phyloP scores from a whole-genome alignment of 1,284 basidiomycete species.

The Naganishia sp. region DNA sequence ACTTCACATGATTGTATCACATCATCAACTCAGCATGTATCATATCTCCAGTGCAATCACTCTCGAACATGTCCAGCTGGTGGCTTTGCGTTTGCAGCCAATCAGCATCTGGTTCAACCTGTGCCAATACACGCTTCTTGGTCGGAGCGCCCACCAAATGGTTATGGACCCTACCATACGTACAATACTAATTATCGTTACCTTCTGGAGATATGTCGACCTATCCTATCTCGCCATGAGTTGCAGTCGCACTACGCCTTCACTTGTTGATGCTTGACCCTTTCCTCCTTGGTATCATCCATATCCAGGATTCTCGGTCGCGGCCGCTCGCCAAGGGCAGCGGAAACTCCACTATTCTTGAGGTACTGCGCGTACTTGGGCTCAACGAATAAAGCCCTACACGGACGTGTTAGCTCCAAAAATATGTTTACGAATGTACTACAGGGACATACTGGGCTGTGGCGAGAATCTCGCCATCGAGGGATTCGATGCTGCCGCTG shows the following conservation, averaged over 20 bases:
- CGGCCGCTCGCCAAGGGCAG: constrained; percentile 20
- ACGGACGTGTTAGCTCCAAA: constrained; percentile 1
- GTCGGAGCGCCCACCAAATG: neutral
- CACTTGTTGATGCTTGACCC: constrained; percentile 5
- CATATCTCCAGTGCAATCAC: neutral
- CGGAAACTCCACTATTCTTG: constrained; percentile 25
- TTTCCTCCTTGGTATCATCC: constrained; percentile 29
- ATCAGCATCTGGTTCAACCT: too few species aligned
- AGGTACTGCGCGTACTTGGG: constrained; percentile 77
- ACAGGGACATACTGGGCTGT: constrained; percentile 68
- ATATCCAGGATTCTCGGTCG: constrained; percentile 31
- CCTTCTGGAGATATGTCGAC: neutral
- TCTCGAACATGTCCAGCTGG: too few species aligned
- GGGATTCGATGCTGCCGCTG: constrained; percentile 69
- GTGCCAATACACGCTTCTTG: too few species aligned
- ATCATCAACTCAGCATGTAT: constrained; percentile 13
- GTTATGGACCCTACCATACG: neutral
- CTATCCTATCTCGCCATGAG: neutral
- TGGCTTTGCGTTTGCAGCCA: neutral
- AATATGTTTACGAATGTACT: neutral
- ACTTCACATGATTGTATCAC: constrained; percentile 21
- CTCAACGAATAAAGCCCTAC: constrained; percentile 74
- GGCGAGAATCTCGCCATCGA: constrained; percentile 74
- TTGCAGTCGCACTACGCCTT: neutral
- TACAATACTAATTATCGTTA: neutral